phyloP scores from a whole-genome alignment of 2,329 filamentous ascomycete species.

The Colletotrichum sp. region DNA sequence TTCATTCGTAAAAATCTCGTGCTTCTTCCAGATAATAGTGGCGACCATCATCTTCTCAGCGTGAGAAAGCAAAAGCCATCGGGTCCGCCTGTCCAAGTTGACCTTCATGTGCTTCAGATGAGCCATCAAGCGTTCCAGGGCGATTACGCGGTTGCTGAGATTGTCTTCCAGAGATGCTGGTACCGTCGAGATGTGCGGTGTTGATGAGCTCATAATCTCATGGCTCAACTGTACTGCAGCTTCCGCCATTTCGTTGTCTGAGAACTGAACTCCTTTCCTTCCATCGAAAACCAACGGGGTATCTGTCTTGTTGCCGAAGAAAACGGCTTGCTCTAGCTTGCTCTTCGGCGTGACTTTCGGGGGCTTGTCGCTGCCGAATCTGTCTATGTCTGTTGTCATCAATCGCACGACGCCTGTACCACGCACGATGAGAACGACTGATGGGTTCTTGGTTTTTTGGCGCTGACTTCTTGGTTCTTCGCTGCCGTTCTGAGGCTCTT shows the following conservation, averaged over 20 bases:
- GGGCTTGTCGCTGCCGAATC: constrained; percentile 62
- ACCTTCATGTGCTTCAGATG: constrained; percentile 73
- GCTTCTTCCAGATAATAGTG: constrained; percentile 78
- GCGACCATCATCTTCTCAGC: constrained; percentile 91
- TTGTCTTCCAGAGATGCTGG: constrained; percentile 83
- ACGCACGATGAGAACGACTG: constrained; percentile 66
- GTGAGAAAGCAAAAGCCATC: constrained; percentile 85
- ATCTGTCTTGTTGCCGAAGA: constrained; percentile 81
- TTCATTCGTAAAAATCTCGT: constrained; percentile 71
- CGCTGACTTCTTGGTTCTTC: constrained; percentile 58
- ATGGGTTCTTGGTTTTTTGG: constrained; percentile 65
- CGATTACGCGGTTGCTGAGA: constrained; percentile 73
- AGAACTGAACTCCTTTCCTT: constrained; percentile 70
- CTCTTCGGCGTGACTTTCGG: constrained; percentile 79
- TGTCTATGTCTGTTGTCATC: constrained; percentile 62
- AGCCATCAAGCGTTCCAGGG: constrained; percentile 75
- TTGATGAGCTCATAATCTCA: constrained; percentile 81
- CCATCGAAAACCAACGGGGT: constrained; percentile 89
- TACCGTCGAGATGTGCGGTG: constrained; percentile 74
- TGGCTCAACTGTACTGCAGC: constrained; percentile 81
- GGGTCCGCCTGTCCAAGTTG: constrained; percentile 68
- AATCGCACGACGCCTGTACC: constrained; percentile 68
- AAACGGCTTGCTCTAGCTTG: constrained; percentile 93
- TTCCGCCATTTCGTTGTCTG: constrained; percentile 71
- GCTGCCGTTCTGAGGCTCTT: constrained; percentile 53